Evolutionary conservation across 768 basidiomycete genomes (phyloP).

Genomic region (Russula brevipes): DNA sequence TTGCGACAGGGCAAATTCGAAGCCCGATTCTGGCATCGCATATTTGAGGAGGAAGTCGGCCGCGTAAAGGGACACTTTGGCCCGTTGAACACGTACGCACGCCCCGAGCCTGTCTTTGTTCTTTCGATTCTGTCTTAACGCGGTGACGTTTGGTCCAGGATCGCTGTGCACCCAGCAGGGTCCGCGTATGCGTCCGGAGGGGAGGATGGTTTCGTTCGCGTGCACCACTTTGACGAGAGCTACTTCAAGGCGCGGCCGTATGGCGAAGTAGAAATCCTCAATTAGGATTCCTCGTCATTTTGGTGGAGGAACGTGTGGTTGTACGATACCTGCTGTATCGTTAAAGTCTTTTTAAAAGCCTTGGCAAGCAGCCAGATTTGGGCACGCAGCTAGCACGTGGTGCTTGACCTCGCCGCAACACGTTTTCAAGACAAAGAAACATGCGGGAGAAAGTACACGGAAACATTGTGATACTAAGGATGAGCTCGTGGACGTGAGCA

Average conservation of each 20-base stretch:
- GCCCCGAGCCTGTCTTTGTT: conserved; percentile 3
- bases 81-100: conserved; percentile 84
- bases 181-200: conserved; percentile 89
- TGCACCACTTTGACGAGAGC: conserved; percentile 91
- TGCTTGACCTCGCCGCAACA: background rate
- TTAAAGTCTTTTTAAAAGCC: background rate
- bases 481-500: background rate
- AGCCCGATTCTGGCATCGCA: conserved; percentile 95
- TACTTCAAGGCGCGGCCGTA: conserved; percentile 92
- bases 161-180: conserved; percentile 40
- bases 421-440: background rate
- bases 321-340: conserved; percentile 10
- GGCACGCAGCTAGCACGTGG: background rate
- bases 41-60: conserved; percentile 95
- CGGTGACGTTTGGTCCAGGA: background rate
- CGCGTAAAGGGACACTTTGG: conserved; percentile 98
- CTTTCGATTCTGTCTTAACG: background rate
- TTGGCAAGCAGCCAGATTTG: background rate
- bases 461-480: background rate
- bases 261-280: conserved; percentile 65
- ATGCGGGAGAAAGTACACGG: background rate
- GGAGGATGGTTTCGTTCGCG: conserved; percentile 92
- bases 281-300: background rate
- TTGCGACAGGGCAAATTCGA: conserved; percentile 95
- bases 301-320: background rate